These are phyloP conservation scores for Brassica napus DNA, from an alignment of 345 rosid species.

Conservation along the genomic window Da-Ae NC_063444.1:50784001-50784500, in stretches of 20 bases:
- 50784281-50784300: not conserved
- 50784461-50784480: not conserved
- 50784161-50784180: not conserved
- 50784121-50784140: not conserved
- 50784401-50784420: not conserved
- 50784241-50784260: not conserved
- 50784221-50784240: not conserved
- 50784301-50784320: not conserved
- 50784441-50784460: not conserved
- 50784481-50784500: not conserved
- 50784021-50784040: conserved; percentile 59
- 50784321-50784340: too few relatives aligned
- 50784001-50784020: conserved; percentile 63
- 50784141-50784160: not conserved
- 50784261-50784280: not conserved
- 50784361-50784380: too few relatives aligned
- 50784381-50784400: not conserved
- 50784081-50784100: conserved; percentile 54
- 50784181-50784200: not conserved
- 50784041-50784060: conserved; percentile 52
- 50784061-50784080: conserved; percentile 62
- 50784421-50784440: not conserved
- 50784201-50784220: not conserved
- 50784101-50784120: not conserved
- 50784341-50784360: too few relatives aligned